A percentile compares a stretch with the other conserved stretches of the same genome.
Evolutionary conservation across 225 moss, liverwort and hornwort genomes (phyloP).

Genomic region (Polytrichum formosum): DNA sequence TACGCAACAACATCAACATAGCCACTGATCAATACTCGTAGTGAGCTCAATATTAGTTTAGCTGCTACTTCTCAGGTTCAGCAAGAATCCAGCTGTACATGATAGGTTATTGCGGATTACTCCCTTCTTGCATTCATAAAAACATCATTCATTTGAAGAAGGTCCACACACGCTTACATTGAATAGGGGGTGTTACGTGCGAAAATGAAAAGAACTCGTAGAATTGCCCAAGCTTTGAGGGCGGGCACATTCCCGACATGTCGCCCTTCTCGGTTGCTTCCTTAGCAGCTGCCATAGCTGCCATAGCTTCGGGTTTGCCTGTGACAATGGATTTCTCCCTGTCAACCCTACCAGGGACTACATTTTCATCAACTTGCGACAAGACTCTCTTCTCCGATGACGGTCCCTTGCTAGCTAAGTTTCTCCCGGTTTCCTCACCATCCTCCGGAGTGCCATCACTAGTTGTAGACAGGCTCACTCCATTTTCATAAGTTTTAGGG

Average conservation of each 20-base stretch:
- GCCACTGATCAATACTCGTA: too few species aligned
- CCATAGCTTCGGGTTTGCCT: conserved; percentile 67
- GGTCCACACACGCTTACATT: conserved; percentile 46
- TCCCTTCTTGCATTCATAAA: not conserved
- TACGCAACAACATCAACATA: conserved; percentile 14
- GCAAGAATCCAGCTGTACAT: too few species aligned
- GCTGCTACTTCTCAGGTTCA: too few species aligned
- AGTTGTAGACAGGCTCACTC: conserved; percentile 8
- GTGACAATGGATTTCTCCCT: conserved; percentile 42
- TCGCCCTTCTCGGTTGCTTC: conserved; percentile 75
- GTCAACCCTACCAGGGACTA: conserved; percentile 16
- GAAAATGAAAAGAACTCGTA: conserved; percentile 70
- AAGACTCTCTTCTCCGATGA: conserved; percentile 17
- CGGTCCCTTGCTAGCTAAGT: conserved; percentile 10
- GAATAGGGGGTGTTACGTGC: conserved; percentile 49
- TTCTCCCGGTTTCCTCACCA: not conserved
- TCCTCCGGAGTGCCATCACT: conserved; percentile 29
- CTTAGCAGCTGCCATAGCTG: conserved; percentile 70
- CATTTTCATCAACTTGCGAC: conserved; percentile 24
- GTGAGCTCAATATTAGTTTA: too few species aligned
- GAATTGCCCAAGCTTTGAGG: conserved; percentile 66
- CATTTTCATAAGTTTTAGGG: conserved; percentile 16
- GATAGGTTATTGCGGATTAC: not conserved
- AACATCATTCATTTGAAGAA: not conserved
- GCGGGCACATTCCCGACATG: conserved; percentile 75